Evolutionary conservation across 192 early-diverging fungal genomes (phyloP).

Genomic region (Backusella tarrabulga): DNA sequence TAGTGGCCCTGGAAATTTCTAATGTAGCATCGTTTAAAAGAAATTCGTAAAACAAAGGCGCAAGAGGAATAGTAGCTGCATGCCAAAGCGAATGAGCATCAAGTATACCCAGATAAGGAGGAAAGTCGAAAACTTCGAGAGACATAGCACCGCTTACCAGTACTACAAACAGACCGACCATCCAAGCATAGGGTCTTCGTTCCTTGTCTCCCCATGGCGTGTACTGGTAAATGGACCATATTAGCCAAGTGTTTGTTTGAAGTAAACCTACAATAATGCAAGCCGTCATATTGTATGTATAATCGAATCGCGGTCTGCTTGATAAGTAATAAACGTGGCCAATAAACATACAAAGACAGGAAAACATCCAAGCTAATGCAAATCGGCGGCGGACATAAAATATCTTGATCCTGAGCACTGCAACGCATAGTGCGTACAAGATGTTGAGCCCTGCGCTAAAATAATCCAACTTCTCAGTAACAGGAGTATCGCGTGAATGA

Average conservation of each 20-base stretch:
- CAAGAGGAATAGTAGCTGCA: slow-evolving; percentile 80
- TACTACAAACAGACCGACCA: slow-evolving; percentile 54
- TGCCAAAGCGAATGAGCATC: slow-evolving; percentile 99
- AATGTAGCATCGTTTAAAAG: slow-evolving; percentile 74
- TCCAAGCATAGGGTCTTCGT: slow-evolving; percentile 64
- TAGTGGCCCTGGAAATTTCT: slow-evolving; percentile 41
- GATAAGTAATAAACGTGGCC: slow-evolving; percentile 74
- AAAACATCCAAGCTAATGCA: slow-evolving; percentile 39
- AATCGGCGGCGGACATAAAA: slow-evolving; percentile 46
- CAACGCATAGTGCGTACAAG: slow-evolving; percentile 70
- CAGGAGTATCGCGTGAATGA: slow-evolving; percentile 81
- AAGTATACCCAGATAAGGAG: slow-evolving; percentile 72
- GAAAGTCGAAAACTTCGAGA: slow-evolving; percentile 92
- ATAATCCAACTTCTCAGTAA: slow-evolving; percentile 95
- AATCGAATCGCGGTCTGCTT: slow-evolving; percentile 75
- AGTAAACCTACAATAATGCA: slow-evolving; percentile 71
- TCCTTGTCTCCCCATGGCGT: slow-evolving; percentile 8
- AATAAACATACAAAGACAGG: slow-evolving; percentile 31
- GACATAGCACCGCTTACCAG: slow-evolving; percentile 74
- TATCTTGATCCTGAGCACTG: slow-evolving; percentile 63
- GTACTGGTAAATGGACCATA: slow-evolving; percentile 56
- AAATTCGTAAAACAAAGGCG: slow-evolving; percentile 79
- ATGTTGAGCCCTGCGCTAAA: slow-evolving; percentile 84
- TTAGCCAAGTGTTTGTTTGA: slow-evolving; percentile 75
- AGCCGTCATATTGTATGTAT: slow-evolving; percentile 93